Conservation (phyloP, 2,329 filamentous ascomycete species). For the Westerdykella aurantiaca region DNA sequence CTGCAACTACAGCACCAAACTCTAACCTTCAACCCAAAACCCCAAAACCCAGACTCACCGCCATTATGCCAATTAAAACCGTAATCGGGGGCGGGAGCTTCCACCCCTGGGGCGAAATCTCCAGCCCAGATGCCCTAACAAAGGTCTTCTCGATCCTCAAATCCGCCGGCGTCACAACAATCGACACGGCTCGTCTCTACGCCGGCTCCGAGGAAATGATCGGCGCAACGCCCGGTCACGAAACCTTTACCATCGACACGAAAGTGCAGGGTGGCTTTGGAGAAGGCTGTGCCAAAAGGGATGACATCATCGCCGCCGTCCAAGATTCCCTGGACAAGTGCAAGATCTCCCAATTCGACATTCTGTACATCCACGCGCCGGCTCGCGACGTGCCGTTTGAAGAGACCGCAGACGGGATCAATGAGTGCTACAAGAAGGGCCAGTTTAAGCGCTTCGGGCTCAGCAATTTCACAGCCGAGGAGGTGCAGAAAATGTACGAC, state of each 20-base stretch:
- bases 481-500: conserved; percentile 5
- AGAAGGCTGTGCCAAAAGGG: conserved; percentile 30
- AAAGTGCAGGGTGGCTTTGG: conserved; percentile 41
- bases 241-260: conserved; percentile 44
- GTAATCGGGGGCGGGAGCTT: conserved; percentile 34
- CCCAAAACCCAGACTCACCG: too few species aligned
- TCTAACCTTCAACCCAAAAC: too few species aligned
- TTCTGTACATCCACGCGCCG: conserved; percentile 6
- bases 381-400: conserved; percentile 1
- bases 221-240: conserved; percentile 36
- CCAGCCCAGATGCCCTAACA: conserved; percentile 12
- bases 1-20: too few species aligned
- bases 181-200: conserved; percentile 43
- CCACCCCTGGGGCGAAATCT: conserved; percentile 8
- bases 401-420: conserved; percentile 5
- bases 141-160: conserved; percentile 29
- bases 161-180: conserved; percentile 27
- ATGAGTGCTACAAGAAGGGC: conserved; percentile 6
- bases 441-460: conserved; percentile 9
- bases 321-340: conserved; percentile 26
- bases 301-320: conserved; percentile 30
- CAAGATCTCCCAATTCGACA: conserved; percentile 12
- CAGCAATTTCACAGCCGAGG: conserved; percentile 2
- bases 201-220: conserved; percentile 39
- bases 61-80: conserved; percentile 26